Evolutionary conservation across 1,284 basidiomycete genomes (phyloP).

Genomic region (Melampsora larici-populina): DNA sequence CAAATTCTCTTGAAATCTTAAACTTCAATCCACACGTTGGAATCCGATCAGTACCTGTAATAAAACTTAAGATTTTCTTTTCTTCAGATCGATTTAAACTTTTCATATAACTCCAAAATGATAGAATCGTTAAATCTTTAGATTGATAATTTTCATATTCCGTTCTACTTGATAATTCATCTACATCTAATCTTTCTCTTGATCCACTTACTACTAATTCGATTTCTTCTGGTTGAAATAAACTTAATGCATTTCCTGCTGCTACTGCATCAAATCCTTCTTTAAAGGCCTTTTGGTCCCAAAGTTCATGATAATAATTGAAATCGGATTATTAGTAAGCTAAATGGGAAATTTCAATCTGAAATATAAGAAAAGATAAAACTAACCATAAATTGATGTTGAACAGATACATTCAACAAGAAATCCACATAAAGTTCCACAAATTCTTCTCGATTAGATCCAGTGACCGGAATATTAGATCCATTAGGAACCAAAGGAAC

Average conservation of each 20-base stretch:
- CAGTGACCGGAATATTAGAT: constrained; percentile 45
- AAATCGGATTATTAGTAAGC: too few species aligned
- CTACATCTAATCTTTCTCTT: constrained; percentile 47
- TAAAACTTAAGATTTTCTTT: constrained; percentile 47
- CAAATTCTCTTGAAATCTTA: constrained; percentile 5
- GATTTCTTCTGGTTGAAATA: constrained; percentile 49
- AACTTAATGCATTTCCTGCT: constrained; percentile 48
- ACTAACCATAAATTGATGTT: constrained; percentile 19
- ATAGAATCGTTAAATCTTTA: constrained; percentile 45
- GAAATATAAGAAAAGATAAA: background rate
- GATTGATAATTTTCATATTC: constrained; percentile 46
- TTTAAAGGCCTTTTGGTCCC: constrained; percentile 45
- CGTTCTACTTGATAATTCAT: constrained; percentile 45
- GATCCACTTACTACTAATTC: constrained; percentile 49
- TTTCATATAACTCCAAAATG: constrained; percentile 48
- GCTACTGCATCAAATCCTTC: constrained; percentile 48
- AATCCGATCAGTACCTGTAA: constrained; percentile 49
- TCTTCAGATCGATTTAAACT: constrained; percentile 39
- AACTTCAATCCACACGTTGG: constrained; percentile 45
- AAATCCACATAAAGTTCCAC: constrained; percentile 30
- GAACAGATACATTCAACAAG: constrained; percentile 13
- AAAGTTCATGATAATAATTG: background rate
- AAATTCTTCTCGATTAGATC: constrained; percentile 46
- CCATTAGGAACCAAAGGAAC: constrained; percentile 47
- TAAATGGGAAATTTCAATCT: constrained; percentile 38